Evolutionary conservation across 2,329 filamentous ascomycete species (phyloP).

Genomic region (Pezicula carpinea): DNA sequence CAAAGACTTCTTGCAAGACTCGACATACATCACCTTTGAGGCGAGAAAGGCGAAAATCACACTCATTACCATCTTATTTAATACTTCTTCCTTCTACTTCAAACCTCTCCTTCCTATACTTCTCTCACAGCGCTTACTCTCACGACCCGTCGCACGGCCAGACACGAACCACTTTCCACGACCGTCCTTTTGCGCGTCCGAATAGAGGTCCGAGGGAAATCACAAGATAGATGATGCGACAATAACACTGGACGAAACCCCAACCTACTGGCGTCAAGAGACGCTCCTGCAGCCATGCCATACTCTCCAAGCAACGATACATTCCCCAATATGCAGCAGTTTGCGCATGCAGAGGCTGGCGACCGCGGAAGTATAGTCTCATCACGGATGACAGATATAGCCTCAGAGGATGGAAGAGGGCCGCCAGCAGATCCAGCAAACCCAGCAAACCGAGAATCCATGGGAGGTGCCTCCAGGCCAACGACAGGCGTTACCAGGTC

Average conservation of each 20-base stretch:
- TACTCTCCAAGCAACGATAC: slow-evolving; percentile 14
- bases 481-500: slow-evolving; percentile 49
- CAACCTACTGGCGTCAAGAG: slow-evolving; percentile 19
- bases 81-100: slow-evolving; percentile 1
- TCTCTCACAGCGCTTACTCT: slow-evolving; percentile 6
- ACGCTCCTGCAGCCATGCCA: slow-evolving; percentile 14
- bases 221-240: slow-evolving; percentile 6
- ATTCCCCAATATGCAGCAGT: slow-evolving; percentile 14
- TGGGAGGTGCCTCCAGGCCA: slow-evolving; percentile 41
- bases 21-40: too few relatives aligned
- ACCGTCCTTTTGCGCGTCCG: slow-evolving; percentile 2
- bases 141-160: slow-evolving; percentile 12
- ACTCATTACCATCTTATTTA: slow-evolving; percentile 2
- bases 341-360: slow-evolving; percentile 26
- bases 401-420: slow-evolving; percentile 46
- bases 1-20: too few relatives aligned
- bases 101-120: neutral
- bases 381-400: slow-evolving; percentile 50
- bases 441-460: slow-evolving; percentile 28
- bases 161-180: slow-evolving; percentile 5
- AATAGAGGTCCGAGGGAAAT: slow-evolving; percentile 13
- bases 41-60: neutral
- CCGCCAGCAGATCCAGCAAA: slow-evolving; percentile 29
- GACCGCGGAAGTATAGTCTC: slow-evolving; percentile 46
- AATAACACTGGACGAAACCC: slow-evolving; percentile 9